These are phyloP conservation scores for Seiridium cupressi DNA, from an alignment of 2,329 filamentous ascomycete genomes.

Conservation along the genomic window DNA sequence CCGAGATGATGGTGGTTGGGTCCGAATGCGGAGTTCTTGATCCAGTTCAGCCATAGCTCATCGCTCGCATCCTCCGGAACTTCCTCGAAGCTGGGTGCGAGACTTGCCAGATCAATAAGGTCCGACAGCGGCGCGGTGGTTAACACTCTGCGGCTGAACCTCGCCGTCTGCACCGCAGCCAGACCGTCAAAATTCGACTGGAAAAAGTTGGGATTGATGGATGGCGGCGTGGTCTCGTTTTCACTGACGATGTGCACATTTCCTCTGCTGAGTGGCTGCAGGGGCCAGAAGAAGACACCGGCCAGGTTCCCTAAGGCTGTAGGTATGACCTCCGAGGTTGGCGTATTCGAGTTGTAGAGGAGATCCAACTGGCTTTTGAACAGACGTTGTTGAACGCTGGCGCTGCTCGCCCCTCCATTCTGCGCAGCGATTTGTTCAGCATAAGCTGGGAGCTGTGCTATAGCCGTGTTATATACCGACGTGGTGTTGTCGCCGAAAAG, in stretches of 20 bases:
- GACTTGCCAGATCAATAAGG: slow-evolving; percentile 11
- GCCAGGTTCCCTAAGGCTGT: background rate
- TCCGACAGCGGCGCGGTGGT: slow-evolving; percentile 12
- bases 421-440: background rate
- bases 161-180: slow-evolving; percentile 30
- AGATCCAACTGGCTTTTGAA: slow-evolving; percentile 11
- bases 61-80: slow-evolving; percentile 8
- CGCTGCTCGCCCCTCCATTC: too few species aligned
- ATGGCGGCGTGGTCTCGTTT: background rate
- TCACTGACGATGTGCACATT: slow-evolving; percentile 9
- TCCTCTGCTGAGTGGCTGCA: slow-evolving; percentile 12
- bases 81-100: slow-evolving; percentile 11
- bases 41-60: slow-evolving; percentile 1
- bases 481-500: slow-evolving; percentile 7
- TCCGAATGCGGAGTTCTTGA: slow-evolving; percentile 5
- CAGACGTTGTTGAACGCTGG: too few species aligned
- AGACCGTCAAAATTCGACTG: slow-evolving; percentile 34
- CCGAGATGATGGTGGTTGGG: slow-evolving; percentile 19
- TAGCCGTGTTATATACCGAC: too few species aligned
- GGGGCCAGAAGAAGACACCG: slow-evolving; percentile 12
- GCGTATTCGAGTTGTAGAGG: slow-evolving; percentile 9
- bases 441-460: background rate
- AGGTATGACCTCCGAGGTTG: slow-evolving; percentile 9
- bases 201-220: slow-evolving; percentile 40
- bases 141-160: slow-evolving; percentile 20